phyloP scores from a whole-genome alignment of 306 rosid species.

The Hippophae tibetana region DNA sequence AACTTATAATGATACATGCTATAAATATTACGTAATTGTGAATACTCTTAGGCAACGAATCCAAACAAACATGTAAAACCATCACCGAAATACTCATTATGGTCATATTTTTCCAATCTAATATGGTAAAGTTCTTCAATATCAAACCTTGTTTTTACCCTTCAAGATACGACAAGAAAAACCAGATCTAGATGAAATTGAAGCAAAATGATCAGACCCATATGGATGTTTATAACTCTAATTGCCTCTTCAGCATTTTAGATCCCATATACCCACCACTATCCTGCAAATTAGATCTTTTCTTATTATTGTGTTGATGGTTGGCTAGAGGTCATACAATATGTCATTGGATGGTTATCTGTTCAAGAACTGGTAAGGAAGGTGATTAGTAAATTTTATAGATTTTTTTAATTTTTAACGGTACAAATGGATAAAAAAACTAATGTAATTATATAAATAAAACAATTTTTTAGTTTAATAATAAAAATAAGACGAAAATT shows the following conservation, averaged over 20 bases:
- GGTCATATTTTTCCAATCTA: conserved; percentile 36
- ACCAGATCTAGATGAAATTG: conserved; percentile 69
- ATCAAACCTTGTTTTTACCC: conserved; percentile 23
- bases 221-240: conserved; percentile 9
- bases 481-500: no score
- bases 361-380: no score
- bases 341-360: no score
- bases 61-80: conserved; percentile 60
- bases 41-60: conserved; percentile 25
- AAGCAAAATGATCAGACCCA: conserved; percentile 27
- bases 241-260: conserved; percentile 48
- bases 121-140: conserved; percentile 48
- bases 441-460: no score
- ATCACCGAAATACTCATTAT: conserved; percentile 54
- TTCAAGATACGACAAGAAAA: conserved; percentile 68
- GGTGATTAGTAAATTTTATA: no score
- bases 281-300: conserved; percentile 57
- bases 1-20: no score
- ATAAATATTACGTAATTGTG: no score
- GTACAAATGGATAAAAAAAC: no score
- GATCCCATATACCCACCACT: conserved; percentile 25
- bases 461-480: no score
- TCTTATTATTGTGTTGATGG: conserved; percentile 19
- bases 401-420: no score
- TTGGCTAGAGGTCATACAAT: no score